Conservation (phyloP, 2,329 filamentous ascomycete species). For the Alternaria gansuensis region DNA sequence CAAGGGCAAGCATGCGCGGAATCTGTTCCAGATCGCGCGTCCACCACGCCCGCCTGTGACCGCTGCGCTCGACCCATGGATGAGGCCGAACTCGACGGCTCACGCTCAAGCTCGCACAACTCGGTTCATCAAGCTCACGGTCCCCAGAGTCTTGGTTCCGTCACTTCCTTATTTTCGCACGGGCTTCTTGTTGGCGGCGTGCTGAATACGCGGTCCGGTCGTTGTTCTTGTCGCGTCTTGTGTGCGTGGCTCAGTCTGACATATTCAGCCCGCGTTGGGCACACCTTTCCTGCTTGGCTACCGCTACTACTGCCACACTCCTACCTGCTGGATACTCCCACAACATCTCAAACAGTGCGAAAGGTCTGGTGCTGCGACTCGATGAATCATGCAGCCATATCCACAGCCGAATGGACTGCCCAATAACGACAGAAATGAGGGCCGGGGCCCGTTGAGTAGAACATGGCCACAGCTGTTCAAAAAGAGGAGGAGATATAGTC, state of each 20-base stretch:
- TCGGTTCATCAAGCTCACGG: slow-evolving; percentile 25
- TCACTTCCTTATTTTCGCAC: neutral
- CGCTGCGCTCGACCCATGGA: slow-evolving; percentile 26
- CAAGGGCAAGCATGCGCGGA: slow-evolving; percentile 29
- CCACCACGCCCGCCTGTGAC: slow-evolving; percentile 25
- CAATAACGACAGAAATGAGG: slow-evolving; percentile 32
- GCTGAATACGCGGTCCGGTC: slow-evolving; percentile 1
- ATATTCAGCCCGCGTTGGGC: slow-evolving; percentile 10
- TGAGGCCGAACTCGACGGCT: slow-evolving; percentile 23
- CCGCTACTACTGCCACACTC: neutral
- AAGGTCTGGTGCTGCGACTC: slow-evolving; percentile 5
- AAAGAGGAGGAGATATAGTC: slow-evolving; percentile 45
- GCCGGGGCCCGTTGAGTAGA: slow-evolving; percentile 40
- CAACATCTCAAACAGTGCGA: neutral
- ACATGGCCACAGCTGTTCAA: slow-evolving; percentile 46
- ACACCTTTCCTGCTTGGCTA: slow-evolving; percentile 6
- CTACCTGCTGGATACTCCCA: neutral
- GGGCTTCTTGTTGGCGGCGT: slow-evolving; percentile 6
- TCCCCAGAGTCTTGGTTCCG: slow-evolving; percentile 10
- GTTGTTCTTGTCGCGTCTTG: slow-evolving; percentile 10
- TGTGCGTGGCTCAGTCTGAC: slow-evolving; percentile 12
- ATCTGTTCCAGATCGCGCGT: slow-evolving; percentile 28
- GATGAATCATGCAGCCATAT: slow-evolving; percentile 38
- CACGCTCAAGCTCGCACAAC: slow-evolving; percentile 19
- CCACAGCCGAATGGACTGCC: slow-evolving; percentile 24